Percentiles rank a stretch among this genome's conserved stretches.
Evolutionary conservation across 2,329 filamentous ascomycete genomes (phyloP).

Genomic region (Apiospora sp.): DNA sequence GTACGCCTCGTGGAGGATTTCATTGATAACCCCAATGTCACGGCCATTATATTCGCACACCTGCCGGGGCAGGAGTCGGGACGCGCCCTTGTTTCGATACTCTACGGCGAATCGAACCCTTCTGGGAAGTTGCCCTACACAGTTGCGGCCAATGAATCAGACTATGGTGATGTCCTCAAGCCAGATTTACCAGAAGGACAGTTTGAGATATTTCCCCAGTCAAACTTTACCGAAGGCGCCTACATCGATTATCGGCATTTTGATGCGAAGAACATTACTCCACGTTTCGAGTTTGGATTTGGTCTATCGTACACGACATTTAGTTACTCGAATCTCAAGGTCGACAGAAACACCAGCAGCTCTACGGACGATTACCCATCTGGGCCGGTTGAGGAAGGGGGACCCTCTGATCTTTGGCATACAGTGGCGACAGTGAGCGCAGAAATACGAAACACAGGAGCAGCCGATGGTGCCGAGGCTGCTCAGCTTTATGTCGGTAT

Average conservation of each 20-base stretch:
- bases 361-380: slow-evolving; percentile 46
- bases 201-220: slow-evolving; percentile 59
- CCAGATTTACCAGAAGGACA: slow-evolving; percentile 67
- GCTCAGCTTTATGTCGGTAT: slow-evolving; percentile 58
- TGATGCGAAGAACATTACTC: slow-evolving; percentile 55
- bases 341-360: slow-evolving; percentile 42
- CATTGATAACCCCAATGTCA: slow-evolving; percentile 70
- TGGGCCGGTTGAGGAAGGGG: slow-evolving; percentile 51
- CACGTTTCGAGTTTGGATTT: slow-evolving; percentile 64
- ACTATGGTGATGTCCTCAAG: slow-evolving; percentile 58
- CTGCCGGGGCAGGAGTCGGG: slow-evolving; percentile 76
- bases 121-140: slow-evolving; percentile 70
- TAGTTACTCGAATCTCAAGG: slow-evolving; percentile 51
- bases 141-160: slow-evolving; percentile 61
- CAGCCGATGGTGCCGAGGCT: slow-evolving; percentile 53
- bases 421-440: slow-evolving; percentile 49
- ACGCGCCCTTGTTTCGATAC: slow-evolving; percentile 58
- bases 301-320: slow-evolving; percentile 66
- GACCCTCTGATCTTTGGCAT: slow-evolving; percentile 57
- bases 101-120: slow-evolving; percentile 65
- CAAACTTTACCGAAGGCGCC: slow-evolving; percentile 59
- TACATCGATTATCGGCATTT: slow-evolving; percentile 65
- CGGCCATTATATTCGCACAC: slow-evolving; percentile 69
- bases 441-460: slow-evolving; percentile 52
- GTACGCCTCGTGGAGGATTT: slow-evolving; percentile 67